These are phyloP conservation scores for Hypoxylon sp. DNA, from an alignment of 2,329 filamentous ascomycete species.

Conservation along the genomic window DNA sequence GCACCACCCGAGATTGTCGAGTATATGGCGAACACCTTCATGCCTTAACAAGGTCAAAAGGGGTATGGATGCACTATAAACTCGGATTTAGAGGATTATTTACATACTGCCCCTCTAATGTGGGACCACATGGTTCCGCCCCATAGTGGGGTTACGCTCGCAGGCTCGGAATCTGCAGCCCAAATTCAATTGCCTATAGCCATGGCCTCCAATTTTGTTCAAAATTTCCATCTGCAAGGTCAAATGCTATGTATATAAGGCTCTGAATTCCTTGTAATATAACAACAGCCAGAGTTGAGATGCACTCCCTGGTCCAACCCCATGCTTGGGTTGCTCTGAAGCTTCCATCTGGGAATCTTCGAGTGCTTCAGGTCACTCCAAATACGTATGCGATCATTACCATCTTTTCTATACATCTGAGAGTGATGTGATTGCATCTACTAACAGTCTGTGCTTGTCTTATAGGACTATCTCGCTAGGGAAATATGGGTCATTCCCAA, in stretches of 20 bases:
- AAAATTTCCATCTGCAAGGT: slow-evolving; percentile 31
- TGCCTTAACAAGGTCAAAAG: too few relatives aligned
- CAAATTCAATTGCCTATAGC: slow-evolving; percentile 16
- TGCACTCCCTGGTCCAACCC: slow-evolving; percentile 67
- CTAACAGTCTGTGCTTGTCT: slow-evolving; percentile 28
- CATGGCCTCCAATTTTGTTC: slow-evolving; percentile 22
- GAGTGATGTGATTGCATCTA: slow-evolving; percentile 22
- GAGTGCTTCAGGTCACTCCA: slow-evolving; percentile 71
- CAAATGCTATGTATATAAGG: background rate
- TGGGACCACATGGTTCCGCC: slow-evolving; percentile 21
- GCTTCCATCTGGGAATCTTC: slow-evolving; percentile 71
- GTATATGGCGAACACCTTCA: too few relatives aligned
- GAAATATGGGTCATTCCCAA: slow-evolving; percentile 92
- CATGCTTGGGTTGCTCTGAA: slow-evolving; percentile 73
- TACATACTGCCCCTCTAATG: slow-evolving; percentile 1
- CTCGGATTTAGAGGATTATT: background rate
- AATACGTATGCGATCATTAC: slow-evolving; percentile 68
- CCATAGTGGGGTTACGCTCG: slow-evolving; percentile 36
- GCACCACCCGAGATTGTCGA: too few relatives aligned
- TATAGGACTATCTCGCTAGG: slow-evolving; percentile 86
- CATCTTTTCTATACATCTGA: background rate
- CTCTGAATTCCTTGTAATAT: background rate
- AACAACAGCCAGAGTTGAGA: slow-evolving; percentile 40
- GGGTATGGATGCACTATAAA: too few relatives aligned
- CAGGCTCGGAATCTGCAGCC: slow-evolving; percentile 28